Base-by-base conservation (phyloP, 1,139 yeast genomes). In the Yamadazyma diospyri region DNA sequence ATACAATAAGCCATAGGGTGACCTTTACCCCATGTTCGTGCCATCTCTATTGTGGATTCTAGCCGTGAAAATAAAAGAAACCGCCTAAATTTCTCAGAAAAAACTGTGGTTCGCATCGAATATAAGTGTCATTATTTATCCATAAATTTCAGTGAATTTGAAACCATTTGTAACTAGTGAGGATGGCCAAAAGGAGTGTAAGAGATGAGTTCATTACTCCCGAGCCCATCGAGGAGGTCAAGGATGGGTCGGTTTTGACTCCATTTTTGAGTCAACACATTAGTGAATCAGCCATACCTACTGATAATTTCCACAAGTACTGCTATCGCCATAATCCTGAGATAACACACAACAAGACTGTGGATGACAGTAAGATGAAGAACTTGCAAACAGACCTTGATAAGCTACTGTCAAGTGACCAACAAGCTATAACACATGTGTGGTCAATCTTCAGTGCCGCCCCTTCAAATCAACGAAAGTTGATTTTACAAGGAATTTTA, bases 321-420 rank as follows among this genome's bases (percentile, higher is more conserved):
- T 89, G 97, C 54, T 89, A 89, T 57, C 69, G 97, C 35, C 97
- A 89, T 57, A 86, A 89, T 50, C 97, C 97, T 4, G 92, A 84
- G 36, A 71, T 81, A 34, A 69, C 74, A 21, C 78, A 88, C 53
- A 81, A 81, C 54, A 80, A 81, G 46, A 72, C 69, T 37, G 78
- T 86, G 2, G 95, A 86, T 55, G 81, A 77, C 36, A 57, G 57
- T 26, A 76, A 78, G 45, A 76, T 84, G 81, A 66, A 64, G 31
- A 72, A 73, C 37, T 72, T 86, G 18, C 85, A 80, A 51, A 57
- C 71, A 37, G 60, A 72, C 40, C 61, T 84, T 39, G 85, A 81
- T 41, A 65, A 63, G 45, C 55, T 80, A 26, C 77, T 85, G 13
- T 53, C 70, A 27, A 61, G 78, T 41, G 92, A 84, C 55, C 77